Percentiles rank a stretch among this genome's conserved stretches.
Conservation (phyloP, 1,139 yeast genomes). For the Magnusiomyces tetraspermus region DNA sequence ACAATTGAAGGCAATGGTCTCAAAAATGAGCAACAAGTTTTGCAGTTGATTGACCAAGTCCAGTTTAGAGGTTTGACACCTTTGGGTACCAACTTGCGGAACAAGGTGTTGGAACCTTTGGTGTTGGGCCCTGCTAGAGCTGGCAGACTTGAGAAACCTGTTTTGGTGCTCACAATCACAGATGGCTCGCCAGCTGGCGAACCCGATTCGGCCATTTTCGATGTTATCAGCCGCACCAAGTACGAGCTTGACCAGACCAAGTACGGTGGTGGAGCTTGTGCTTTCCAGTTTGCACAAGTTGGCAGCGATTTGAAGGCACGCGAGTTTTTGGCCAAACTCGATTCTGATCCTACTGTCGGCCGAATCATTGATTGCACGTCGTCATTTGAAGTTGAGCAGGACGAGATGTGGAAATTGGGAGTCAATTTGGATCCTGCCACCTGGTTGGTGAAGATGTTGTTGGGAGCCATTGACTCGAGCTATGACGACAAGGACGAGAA, state of each 20-base stretch:
- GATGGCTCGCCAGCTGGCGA: conserved; percentile 32
- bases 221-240: conserved; percentile 25
- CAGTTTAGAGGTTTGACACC: conserved; percentile 29
- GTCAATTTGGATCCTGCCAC: conserved; percentile 26
- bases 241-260: conserved; percentile 18
- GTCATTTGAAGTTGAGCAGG: too few species aligned
- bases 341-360: conserved; percentile 27
- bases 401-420: conserved; percentile 28
- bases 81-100: conserved; percentile 24
- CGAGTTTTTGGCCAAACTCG: conserved; percentile 26
- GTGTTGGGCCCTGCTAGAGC: conserved; percentile 24
- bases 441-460: conserved; percentile 28
- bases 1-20: conserved; percentile 24
- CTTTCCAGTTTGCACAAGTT: conserved; percentile 31
- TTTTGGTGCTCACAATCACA: conserved; percentile 26
- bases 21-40: conserved; percentile 23
- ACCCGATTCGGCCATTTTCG: conserved; percentile 20
- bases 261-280: conserved; percentile 28
- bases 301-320: conserved; percentile 30
- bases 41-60: conserved; percentile 21
- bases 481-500: conserved; percentile 28
- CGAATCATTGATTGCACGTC: conserved; percentile 29
- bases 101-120: conserved; percentile 27
- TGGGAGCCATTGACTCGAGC: conserved; percentile 27
- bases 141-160: conserved; percentile 25